A percentile compares a stretch with the other conserved stretches of the same genome.
Evolutionary conservation across 1,284 basidiomycete species (phyloP).

Genomic region (Dichomitus squalens): DNA sequence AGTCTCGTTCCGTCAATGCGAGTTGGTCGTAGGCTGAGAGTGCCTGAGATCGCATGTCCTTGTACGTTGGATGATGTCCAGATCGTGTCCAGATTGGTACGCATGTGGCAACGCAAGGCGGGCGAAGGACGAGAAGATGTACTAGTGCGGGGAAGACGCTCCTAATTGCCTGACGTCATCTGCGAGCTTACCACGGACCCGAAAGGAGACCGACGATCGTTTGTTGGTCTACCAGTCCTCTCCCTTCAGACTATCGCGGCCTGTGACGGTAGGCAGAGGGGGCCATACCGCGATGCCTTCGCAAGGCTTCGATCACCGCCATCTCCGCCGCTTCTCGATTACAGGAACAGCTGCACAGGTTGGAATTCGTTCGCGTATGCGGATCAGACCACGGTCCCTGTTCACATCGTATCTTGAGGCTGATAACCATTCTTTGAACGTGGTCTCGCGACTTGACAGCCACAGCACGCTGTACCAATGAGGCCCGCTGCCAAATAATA

Average conservation of each 20-base stretch:
- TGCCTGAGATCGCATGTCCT: conserved; percentile 2
- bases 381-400: too few relatives aligned
- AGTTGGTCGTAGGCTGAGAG: neutral
- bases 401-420: neutral
- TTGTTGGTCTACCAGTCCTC: too few relatives aligned
- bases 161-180: conserved; percentile 18
- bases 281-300: too few relatives aligned
- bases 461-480: conserved; percentile 7
- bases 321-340: too few relatives aligned
- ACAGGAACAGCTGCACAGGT: too few relatives aligned
- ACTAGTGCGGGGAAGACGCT: conserved; percentile 2
- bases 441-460: neutral
- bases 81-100: neutral
- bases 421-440: neutral
- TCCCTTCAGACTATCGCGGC: too few relatives aligned
- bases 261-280: too few relatives aligned
- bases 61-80: neutral
- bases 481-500: conserved; percentile 9
- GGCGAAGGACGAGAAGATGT: conserved; percentile 1
- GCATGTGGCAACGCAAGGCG: neutral
- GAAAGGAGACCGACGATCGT: conserved; percentile 22
- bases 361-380: too few relatives aligned
- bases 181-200: conserved; percentile 16
- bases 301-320: neutral
- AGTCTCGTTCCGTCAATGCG: neutral